Conservation (phyloP, 202 grass and related monocot species). For the Carex sylvatica region DNA sequence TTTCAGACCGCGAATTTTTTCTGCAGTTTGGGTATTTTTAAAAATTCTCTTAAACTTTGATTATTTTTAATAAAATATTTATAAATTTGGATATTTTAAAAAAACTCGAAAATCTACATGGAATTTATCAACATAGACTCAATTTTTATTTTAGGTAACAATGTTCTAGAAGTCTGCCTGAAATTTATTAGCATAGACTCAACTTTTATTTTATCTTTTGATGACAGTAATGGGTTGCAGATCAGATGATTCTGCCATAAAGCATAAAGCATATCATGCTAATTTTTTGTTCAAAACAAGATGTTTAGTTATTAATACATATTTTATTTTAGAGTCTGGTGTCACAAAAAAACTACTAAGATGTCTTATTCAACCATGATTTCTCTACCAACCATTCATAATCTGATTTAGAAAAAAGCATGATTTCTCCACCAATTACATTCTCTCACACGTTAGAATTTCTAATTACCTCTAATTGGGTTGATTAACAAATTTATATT, state of each 20-base stretch:
- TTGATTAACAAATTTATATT: too few species aligned
- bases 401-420: background rate
- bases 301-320: too few species aligned
- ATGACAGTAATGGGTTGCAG: background rate
- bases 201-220: background rate
- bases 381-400: background rate
- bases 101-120: too few species aligned
- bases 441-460: background rate
- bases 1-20: too few species aligned
- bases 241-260: background rate
- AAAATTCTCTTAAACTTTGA: too few species aligned
- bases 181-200: background rate
- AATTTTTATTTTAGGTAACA: background rate
- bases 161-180: background rate
- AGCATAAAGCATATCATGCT: background rate
- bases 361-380: background rate
- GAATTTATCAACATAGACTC: background rate
- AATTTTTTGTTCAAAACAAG: background rate
- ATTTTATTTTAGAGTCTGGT: background rate
- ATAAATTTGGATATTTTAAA: too few species aligned
- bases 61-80: too few species aligned
- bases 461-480: too few species aligned
- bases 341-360: background rate
- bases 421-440: background rate
- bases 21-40: too few species aligned